Conservation (phyloP, 2,329 filamentous ascomycete genomes). For the Ophiosphaerella narmari region DNA sequence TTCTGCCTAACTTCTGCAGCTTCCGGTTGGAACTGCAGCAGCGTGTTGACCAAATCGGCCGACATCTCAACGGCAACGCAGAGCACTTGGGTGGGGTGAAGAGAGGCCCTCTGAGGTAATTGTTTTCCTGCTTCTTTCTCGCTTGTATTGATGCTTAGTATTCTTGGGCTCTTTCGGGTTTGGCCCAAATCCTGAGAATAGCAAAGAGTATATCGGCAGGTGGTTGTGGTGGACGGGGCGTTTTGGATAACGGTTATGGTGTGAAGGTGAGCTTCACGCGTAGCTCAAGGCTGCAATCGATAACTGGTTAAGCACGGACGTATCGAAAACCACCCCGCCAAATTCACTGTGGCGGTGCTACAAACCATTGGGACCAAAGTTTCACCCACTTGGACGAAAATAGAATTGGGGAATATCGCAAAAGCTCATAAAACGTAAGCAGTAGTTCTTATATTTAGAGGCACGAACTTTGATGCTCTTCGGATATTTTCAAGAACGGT, state of each 20-base stretch:
- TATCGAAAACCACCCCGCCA: slow-evolving; percentile 16
- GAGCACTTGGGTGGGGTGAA: slow-evolving; percentile 9
- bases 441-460: too few species aligned
- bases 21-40: slow-evolving; percentile 44
- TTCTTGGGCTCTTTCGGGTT: neutral
- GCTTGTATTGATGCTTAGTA: too few species aligned
- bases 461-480: too few species aligned
- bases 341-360: slow-evolving; percentile 11
- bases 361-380: too few species aligned
- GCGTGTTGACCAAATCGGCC: slow-evolving; percentile 30
- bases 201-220: neutral
- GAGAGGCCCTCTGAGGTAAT: slow-evolving; percentile 25
- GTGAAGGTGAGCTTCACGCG: slow-evolving; percentile 22
- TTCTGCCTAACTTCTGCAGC: slow-evolving; percentile 35
- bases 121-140: neutral
- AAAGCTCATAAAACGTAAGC: too few species aligned
- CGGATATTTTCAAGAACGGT: too few species aligned
- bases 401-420: neutral
- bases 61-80: slow-evolving; percentile 28
- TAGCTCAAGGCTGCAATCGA: slow-evolving; percentile 32
- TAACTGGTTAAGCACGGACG: slow-evolving; percentile 16
- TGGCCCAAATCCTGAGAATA: neutral
- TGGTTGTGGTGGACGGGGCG: neutral
- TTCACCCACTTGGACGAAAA: too few species aligned
- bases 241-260: slow-evolving; percentile 8